A percentile compares a stretch with the other conserved stretches of the same genome.
Evolutionary conservation across 768 basidiomycete species (phyloP).

Genomic region (Mycena amicta): DNA sequence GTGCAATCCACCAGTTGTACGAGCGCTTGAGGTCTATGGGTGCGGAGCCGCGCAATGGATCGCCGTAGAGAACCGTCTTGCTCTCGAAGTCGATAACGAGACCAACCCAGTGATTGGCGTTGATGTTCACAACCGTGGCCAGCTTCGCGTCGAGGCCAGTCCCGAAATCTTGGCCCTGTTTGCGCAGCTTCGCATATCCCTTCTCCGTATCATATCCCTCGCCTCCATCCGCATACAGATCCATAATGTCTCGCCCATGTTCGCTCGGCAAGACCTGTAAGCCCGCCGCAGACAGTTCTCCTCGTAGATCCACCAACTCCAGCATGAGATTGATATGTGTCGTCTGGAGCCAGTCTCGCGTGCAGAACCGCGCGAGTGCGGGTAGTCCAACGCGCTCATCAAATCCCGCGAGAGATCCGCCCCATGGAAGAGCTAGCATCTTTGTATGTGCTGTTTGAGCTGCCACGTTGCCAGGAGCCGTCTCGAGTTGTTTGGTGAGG

Average conservation of each 20-base stretch:
- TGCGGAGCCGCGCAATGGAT: too few relatives aligned
- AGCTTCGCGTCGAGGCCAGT: neutral
- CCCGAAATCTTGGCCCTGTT: neutral
- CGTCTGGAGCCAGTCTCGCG: neutral
- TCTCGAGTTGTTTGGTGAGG: too few relatives aligned
- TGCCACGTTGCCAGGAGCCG: neutral
- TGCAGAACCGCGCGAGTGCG: neutral
- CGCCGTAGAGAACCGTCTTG: too few relatives aligned
- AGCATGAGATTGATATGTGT: neutral
- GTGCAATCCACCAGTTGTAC: neutral
- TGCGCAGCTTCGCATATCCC: neutral
- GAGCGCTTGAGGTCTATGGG: neutral
- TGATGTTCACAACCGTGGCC: neutral
- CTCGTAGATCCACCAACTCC: neutral
- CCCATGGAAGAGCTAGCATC: neutral
- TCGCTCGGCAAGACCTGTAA: neutral
- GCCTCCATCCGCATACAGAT: neutral
- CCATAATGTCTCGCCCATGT: neutral
- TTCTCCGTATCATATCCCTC: neutral
- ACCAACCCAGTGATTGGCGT: neutral
- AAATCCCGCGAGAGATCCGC: neutral
- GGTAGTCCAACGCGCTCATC: neutral
- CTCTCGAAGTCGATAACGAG: neutral
- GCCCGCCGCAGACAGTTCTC: neutral
- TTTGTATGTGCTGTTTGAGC: neutral